Evolutionary conservation across 306 rosid species (phyloP).

Genomic region (Vachellia pachyceras): DNA sequence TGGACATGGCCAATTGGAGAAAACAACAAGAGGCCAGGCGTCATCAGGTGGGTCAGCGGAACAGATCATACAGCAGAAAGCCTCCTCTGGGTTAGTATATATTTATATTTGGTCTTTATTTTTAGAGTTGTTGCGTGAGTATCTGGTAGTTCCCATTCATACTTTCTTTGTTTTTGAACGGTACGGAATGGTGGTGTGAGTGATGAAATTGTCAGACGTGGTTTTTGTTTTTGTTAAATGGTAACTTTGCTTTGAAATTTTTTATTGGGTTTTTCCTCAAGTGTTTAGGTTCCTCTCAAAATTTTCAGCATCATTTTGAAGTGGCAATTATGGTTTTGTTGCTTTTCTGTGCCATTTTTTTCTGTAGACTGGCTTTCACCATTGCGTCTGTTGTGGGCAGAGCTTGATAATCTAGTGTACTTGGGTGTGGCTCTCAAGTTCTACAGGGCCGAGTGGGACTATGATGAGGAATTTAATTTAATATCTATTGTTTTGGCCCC

Average conservation of each 20-base stretch:
- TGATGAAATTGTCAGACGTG: too few species aligned
- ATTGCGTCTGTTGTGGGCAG: conserved; percentile 25
- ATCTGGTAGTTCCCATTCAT: neutral
- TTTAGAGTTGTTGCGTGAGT: conserved; percentile 32
- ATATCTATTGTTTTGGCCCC: conserved; percentile 17
- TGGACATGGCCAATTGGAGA: conserved; percentile 68
- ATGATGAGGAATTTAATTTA: conserved; percentile 16
- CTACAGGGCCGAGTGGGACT: conserved; percentile 34
- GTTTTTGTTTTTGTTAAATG: neutral
- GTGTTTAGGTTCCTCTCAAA: conserved; percentile 9
- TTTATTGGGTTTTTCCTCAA: conserved; percentile 29
- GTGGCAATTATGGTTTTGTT: conserved; percentile 29
- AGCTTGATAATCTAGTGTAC: conserved; percentile 6
- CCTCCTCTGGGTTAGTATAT: conserved; percentile 63
- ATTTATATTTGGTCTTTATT: neutral
- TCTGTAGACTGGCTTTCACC: conserved; percentile 28
- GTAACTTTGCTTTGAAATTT: conserved; percentile 4
- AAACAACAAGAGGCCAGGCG: conserved; percentile 49
- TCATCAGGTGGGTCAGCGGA: conserved; percentile 50
- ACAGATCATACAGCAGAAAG: conserved; percentile 49
- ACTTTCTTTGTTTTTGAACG: neutral
- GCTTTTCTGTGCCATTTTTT: conserved; percentile 15
- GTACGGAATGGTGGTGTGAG: too few species aligned
- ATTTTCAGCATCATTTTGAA: neutral
- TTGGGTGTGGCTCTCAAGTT: conserved; percentile 28